Conservation (phyloP, 805 yeast genomes). For the Hanseniaspora occidentalis region DNA sequence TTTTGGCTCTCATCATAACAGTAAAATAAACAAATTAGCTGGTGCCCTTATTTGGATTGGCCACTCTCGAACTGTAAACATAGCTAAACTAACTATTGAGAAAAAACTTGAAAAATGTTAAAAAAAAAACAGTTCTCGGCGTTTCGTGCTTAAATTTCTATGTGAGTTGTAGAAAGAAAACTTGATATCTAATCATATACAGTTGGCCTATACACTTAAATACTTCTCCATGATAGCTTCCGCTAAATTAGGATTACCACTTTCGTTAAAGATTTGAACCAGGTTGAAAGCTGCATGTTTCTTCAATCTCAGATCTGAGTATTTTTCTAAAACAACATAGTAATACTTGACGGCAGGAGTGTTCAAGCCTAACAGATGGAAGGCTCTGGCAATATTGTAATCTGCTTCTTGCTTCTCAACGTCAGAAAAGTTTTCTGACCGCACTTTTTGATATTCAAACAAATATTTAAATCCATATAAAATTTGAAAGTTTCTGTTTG, state of each 20-base stretch:
- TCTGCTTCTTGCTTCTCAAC: conserved; percentile 60
- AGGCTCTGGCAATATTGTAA: conserved; percentile 75
- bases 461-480: conserved; percentile 77
- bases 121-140: too few species aligned
- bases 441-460: conserved; percentile 50
- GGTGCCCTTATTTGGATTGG: neutral
- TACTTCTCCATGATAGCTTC: conserved; percentile 51
- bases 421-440: conserved; percentile 26
- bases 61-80: neutral
- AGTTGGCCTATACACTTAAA: conserved; percentile 32
- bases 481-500: conserved; percentile 76
- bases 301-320: conserved; percentile 47
- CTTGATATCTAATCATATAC: neutral
- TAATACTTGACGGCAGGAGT: conserved; percentile 66
- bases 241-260: conserved; percentile 62
- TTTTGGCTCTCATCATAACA: too few species aligned
- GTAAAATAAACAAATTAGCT: too few species aligned
- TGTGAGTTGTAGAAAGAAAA: too few species aligned
- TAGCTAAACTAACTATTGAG: too few species aligned
- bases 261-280: conserved; percentile 57
- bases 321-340: conserved; percentile 44
- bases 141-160: too few species aligned
- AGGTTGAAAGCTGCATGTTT: conserved; percentile 81
- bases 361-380: conserved; percentile 70
- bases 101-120: too few species aligned